These are phyloP conservation scores for Fusarium papillatum DNA, from an alignment of 2,329 filamentous ascomycete species.

Conservation along the genomic window DNA sequence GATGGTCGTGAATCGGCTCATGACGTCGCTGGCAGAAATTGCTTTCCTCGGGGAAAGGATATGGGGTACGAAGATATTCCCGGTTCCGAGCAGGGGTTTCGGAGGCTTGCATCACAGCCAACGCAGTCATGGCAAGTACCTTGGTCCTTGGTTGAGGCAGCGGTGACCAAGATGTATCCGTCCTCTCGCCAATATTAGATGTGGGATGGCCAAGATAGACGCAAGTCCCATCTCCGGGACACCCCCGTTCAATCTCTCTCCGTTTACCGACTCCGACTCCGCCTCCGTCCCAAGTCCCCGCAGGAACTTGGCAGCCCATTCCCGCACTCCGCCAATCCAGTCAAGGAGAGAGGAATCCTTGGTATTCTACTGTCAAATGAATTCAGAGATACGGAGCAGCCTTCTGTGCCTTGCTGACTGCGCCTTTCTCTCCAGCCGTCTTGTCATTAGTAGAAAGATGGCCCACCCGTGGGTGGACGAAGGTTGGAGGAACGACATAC, in stretches of 20 bases:
- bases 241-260: conserved; percentile 17
- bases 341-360: background rate
- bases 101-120: conserved; percentile 11
- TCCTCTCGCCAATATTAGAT: background rate
- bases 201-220: conserved; percentile 3
- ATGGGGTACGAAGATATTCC: conserved; percentile 5
- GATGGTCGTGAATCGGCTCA: conserved; percentile 17
- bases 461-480: conserved; percentile 35
- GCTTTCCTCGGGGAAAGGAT: background rate
- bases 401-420: conserved; percentile 3
- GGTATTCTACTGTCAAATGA: background rate
- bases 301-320: conserved; percentile 20
- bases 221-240: conserved; percentile 12
- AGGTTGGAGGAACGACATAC: conserved; percentile 42
- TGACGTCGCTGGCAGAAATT: conserved; percentile 27
- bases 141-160: conserved; percentile 3
- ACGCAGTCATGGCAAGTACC: conserved; percentile 10
- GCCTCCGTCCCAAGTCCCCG: conserved; percentile 10
- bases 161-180: background rate
- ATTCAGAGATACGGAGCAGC: background rate
- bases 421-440: conserved; percentile 17
- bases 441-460: conserved; percentile 21
- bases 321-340: conserved; percentile 9
- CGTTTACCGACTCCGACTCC: conserved; percentile 26
- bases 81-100: conserved; percentile 7